These are phyloP conservation scores for Alternaria arbusti DNA, from an alignment of 2,329 filamentous ascomycete genomes.

Conservation along the genomic window DNA sequence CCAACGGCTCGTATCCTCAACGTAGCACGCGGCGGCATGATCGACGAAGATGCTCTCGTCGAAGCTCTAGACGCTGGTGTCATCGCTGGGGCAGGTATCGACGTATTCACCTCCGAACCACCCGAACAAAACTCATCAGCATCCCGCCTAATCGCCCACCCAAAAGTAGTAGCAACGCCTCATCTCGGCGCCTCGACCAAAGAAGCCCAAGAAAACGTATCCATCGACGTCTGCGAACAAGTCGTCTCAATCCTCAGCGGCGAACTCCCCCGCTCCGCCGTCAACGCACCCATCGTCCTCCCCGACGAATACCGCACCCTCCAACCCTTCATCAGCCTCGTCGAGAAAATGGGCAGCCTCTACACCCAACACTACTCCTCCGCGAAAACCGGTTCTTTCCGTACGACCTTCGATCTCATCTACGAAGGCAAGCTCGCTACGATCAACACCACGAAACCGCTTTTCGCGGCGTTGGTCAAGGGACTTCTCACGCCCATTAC, in stretches of 20 bases:
- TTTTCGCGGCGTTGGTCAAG: slow-evolving; percentile 80
- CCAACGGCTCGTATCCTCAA: slow-evolving; percentile 76
- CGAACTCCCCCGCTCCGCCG: slow-evolving; percentile 75
- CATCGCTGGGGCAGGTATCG: slow-evolving; percentile 78
- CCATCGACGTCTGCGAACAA: slow-evolving; percentile 81
- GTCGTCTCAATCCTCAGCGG: slow-evolving; percentile 75
- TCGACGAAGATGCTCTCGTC: slow-evolving; percentile 76
- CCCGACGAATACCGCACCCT: slow-evolving; percentile 80
- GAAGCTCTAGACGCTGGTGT: slow-evolving; percentile 72
- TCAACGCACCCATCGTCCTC: slow-evolving; percentile 82
- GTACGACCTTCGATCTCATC: slow-evolving; percentile 74
- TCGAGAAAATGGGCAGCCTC: slow-evolving; percentile 79
- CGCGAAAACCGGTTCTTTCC: slow-evolving; percentile 53
- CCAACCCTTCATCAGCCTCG: slow-evolving; percentile 75
- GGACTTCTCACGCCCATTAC: slow-evolving; percentile 74
- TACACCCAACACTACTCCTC: slow-evolving; percentile 77
- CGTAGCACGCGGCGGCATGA: slow-evolving; percentile 79
- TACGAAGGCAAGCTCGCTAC: slow-evolving; percentile 78
- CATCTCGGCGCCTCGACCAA: slow-evolving; percentile 81
- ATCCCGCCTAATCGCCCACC: slow-evolving; percentile 68
- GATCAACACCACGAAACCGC: slow-evolving; percentile 76
- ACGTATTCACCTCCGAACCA: slow-evolving; percentile 81
- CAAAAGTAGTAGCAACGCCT: slow-evolving; percentile 77
- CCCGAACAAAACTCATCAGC: slow-evolving; percentile 66
- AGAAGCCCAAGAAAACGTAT: slow-evolving; percentile 85